Percentiles rank a stretch among this genome's conserved stretches.
phyloP scores from a whole-genome alignment of 164 flowering plant species.

The Santalum album region DNA sequence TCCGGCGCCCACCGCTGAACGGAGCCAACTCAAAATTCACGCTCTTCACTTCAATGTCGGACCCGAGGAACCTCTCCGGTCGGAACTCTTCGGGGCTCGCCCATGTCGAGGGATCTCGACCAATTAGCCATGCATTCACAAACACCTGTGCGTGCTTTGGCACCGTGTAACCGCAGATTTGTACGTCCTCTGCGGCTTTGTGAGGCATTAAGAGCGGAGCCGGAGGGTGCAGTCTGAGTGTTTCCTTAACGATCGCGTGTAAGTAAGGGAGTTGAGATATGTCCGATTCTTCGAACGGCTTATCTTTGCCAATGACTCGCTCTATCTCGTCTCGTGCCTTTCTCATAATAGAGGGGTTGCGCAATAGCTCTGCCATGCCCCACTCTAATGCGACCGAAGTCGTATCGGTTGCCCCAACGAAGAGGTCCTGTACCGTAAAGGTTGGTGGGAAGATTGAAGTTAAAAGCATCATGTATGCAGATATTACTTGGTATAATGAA shows the following conservation, averaged over 20 bases:
- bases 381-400: conserved; percentile 21
- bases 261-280: conserved; percentile 12
- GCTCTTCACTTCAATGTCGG: not conserved
- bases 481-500: too few relatives aligned
- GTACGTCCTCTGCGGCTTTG: not conserved
- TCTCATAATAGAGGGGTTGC: conserved; percentile 8
- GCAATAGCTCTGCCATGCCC: conserved; percentile 25
- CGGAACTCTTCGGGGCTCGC: not conserved
- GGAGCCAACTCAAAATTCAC: conserved; percentile 2
- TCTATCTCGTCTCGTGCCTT: conserved; percentile 14
- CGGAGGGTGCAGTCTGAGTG: conserved; percentile 12
- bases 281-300: conserved; percentile 15
- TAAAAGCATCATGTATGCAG: not conserved
- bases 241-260: conserved; percentile 15
- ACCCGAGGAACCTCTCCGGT: not conserved
- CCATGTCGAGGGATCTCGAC: not conserved
- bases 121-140: not conserved
- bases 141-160: not conserved
- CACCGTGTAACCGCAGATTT: not conserved
- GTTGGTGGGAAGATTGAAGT: not conserved
- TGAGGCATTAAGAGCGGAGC: conserved; percentile 1
- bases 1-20: too few relatives aligned
- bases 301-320: conserved; percentile 9
- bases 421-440: conserved; percentile 14
- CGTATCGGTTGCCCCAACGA: conserved; percentile 21